Evolutionary conservation across 768 basidiomycete species (phyloP), one percentile per base, ranked within the genome.

Genomic region (Suillus tomentosus): DNA sequence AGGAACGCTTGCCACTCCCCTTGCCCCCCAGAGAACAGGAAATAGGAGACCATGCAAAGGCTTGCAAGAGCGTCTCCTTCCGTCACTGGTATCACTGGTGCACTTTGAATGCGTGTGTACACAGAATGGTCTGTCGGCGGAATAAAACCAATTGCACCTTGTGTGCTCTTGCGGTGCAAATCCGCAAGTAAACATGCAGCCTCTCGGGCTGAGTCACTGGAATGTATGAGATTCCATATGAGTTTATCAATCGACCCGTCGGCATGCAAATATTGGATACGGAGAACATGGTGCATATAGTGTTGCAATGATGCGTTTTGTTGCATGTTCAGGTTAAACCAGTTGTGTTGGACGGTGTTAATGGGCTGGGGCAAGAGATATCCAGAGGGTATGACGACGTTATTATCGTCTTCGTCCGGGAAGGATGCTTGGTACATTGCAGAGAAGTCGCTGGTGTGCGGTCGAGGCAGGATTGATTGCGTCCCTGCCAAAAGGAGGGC

Each of bases 21-120:
- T 14, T 79, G 76, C 6, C 92, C 92, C 3, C 92, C 92, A 17
- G 85, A 84, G 77, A 94, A 94, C 61, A 94, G 85, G 77, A 87
- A 87, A 50, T 86, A 83, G 15, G 91, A 93, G 36, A 94, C 85
- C 69, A 91, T 79, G 65, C 90, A 89, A 22, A 94, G 78, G 3
- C 89, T 89, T 0, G 91, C 89, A 77, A 93, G 89, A 24, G 92
- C 92, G 68, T 92, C 90, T 36, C 89, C 90, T 61, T 87, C 83
- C 15, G 78, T 82, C 50, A 53, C 51, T 31, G 57, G 19, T 42
- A 78, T 82, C 50, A 53, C 51, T 31, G 57, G 19, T 42, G 57
- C 63, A 67, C 73, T 69, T 45, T 75, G 71, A 54, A 71, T 68
- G 70, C 40, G 78, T 65, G 22, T 64, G 60, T 58, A 71, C 71